These are phyloP conservation scores for Naganishia randhawae DNA, from an alignment of 768 basidiomycete species.

Conservation along the genomic window DNA sequence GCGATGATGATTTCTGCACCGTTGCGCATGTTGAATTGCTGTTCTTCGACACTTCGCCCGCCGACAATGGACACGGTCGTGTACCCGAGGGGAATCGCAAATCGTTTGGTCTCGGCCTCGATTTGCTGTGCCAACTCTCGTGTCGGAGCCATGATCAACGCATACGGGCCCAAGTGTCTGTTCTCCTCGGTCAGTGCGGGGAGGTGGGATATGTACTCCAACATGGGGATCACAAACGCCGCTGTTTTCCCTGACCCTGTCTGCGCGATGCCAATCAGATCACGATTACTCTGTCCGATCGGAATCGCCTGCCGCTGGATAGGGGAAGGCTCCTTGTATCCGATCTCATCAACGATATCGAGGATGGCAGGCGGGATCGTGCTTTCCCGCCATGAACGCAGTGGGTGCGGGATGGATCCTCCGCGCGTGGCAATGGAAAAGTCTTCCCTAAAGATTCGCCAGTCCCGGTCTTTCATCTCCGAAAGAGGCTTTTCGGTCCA, in stretches of 20 bases:
- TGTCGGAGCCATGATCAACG: constrained; percentile 91
- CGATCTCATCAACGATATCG: constrained; percentile 80
- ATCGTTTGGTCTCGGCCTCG: constrained; percentile 85
- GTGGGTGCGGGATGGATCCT: constrained; percentile 88
- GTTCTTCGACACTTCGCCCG: constrained; percentile 93
- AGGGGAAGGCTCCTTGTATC: constrained; percentile 93
- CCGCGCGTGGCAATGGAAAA: constrained; percentile 93
- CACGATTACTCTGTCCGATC: constrained; percentile 93
- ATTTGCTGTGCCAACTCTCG: constrained; percentile 98
- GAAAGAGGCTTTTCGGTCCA: constrained; percentile 90
- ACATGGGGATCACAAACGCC: constrained; percentile 96
- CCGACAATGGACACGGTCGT: constrained; percentile 97
- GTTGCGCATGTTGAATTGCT: constrained; percentile 94
- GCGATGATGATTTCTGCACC: constrained; percentile 99
- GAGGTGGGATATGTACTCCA: constrained; percentile 82
- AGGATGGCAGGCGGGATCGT: constrained; percentile 72
- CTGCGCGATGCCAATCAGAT: constrained; percentile 97
- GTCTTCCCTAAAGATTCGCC: constrained; percentile 98
- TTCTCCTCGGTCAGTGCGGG: constrained; percentile 87
- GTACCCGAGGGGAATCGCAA: constrained; percentile 83
- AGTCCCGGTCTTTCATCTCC: constrained; percentile 97
- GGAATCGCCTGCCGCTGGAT: constrained; percentile 99
- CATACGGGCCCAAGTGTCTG: constrained; percentile 86
- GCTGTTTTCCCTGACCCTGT: constrained; percentile 99
- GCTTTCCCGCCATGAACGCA: constrained; percentile 89